A percentile compares a stretch with the other conserved stretches of the same genome.
Conservation (phyloP, 1,139 yeast genomes). For the Maudiozyma humilis region DNA sequence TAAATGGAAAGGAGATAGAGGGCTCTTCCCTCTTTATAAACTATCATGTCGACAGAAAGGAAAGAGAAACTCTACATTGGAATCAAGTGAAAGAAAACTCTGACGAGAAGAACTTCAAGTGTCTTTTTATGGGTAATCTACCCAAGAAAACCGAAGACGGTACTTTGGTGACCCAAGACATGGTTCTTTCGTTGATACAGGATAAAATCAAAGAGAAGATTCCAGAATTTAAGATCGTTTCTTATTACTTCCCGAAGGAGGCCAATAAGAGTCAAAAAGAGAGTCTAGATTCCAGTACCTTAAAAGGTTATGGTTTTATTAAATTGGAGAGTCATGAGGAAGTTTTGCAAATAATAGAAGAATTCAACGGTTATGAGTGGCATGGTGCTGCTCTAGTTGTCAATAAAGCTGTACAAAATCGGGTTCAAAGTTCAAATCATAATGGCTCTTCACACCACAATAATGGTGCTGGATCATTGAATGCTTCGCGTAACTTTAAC, state of each 20-base stretch:
- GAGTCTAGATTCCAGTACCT: conserved; percentile 8
- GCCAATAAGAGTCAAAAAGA: conserved; percentile 7
- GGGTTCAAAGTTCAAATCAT: conserved; percentile 1
- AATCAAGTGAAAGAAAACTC: conserved; percentile 24
- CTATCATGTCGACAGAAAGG: conserved; percentile 46
- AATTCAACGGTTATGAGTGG: conserved; percentile 32
- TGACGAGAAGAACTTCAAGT: conserved; percentile 24
- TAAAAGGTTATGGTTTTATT: conserved; percentile 43
- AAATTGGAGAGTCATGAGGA: conserved; percentile 35
- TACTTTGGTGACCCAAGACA: conserved; percentile 15
- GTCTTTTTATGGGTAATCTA: conserved; percentile 29
- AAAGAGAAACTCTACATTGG: conserved; percentile 34
- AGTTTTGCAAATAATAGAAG: conserved; percentile 37
- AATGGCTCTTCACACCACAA: background rate
- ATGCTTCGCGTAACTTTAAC: background rate
- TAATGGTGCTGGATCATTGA: background rate
- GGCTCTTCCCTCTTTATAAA: conserved; percentile 39
- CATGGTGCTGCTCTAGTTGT: conserved; percentile 23
- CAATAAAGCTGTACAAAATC: conserved; percentile 26
- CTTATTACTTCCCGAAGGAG: conserved; percentile 27
- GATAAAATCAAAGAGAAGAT: conserved; percentile 8
- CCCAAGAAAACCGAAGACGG: conserved; percentile 12
- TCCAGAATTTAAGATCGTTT: conserved; percentile 19
- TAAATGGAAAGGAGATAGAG: conserved; percentile 36
- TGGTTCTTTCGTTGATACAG: conserved; percentile 19